Evolutionary conservation across 257 asterid species (phyloP).

Genomic region (Solanum verrucosum): DNA sequence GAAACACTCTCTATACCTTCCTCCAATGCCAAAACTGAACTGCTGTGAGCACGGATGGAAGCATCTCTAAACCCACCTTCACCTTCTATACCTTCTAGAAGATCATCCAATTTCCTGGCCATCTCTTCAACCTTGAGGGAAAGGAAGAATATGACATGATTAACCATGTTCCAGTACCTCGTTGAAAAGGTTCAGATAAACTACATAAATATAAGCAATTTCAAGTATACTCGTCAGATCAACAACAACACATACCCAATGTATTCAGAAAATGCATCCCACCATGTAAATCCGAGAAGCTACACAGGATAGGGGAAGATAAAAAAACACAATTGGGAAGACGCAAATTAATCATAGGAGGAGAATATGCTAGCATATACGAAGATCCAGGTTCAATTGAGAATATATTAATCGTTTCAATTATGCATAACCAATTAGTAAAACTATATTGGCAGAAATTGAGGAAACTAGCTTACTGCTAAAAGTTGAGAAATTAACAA

Average conservation of each 20-base stretch:
- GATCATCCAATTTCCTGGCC: slow-evolving; percentile 58
- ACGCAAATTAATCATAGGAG: background rate
- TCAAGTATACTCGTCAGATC: background rate
- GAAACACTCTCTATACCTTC: slow-evolving; percentile 56
- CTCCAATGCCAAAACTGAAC: slow-evolving; percentile 53
- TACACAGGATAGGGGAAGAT: background rate
- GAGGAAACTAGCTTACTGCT: background rate
- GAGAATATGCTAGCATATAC: background rate
- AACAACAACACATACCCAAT: background rate
- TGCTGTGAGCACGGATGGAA: slow-evolving; percentile 48
- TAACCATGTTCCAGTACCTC: background rate
- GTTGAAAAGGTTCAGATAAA: background rate
- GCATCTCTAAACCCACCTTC: slow-evolving; percentile 77
- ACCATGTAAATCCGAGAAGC: background rate
- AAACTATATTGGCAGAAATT: background rate
- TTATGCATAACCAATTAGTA: background rate
- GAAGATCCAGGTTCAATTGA: background rate
- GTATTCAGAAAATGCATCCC: background rate
- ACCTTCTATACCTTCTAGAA: slow-evolving; percentile 70
- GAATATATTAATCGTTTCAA: background rate
- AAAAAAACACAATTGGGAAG: background rate
- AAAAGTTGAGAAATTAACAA: background rate
- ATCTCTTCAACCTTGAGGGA: slow-evolving; percentile 73
- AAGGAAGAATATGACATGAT: background rate
- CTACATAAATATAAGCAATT: background rate